Percentiles rank a stretch among this genome's conserved stretches.
Conservation (phyloP, 2,329 filamentous ascomycete species). For the Neonectria faginata region DNA sequence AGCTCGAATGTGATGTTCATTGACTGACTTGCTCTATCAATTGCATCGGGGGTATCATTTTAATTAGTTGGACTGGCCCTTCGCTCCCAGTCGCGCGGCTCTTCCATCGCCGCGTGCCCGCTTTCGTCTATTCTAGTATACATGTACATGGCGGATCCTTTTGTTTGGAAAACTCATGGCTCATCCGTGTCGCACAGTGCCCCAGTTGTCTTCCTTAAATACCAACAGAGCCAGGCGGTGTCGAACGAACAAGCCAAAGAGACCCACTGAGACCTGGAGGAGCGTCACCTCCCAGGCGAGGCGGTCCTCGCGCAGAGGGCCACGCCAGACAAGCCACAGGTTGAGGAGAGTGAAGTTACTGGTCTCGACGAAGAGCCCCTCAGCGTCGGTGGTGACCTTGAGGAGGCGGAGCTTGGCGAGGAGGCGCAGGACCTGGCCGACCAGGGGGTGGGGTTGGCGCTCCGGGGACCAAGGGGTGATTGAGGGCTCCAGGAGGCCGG, state of each 20-base stretch:
- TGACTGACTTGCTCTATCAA: not conserved
- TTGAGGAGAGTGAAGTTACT: conserved; percentile 95
- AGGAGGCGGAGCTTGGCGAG: conserved; percentile 77
- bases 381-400: conserved; percentile 72
- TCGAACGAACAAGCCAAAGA: conserved; percentile 86
- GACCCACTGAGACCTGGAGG: conserved; percentile 81
- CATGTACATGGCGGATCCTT: not conserved
- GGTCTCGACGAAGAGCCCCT: conserved; percentile 80
- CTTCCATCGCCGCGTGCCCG: not conserved
- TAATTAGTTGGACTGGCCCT: conserved; percentile 6
- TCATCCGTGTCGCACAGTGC: conserved; percentile 49
- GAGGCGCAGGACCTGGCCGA: conserved; percentile 74
- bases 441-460: conserved; percentile 73
- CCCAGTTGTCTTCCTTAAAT: conserved; percentile 89
- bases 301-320: conserved; percentile 87
- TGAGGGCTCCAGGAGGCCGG: conserved; percentile 87
- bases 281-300: conserved; percentile 82
- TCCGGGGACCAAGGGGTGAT: conserved; percentile 78
- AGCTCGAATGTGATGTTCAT: not conserved
- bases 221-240: conserved; percentile 88
- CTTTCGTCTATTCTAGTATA: conserved; percentile 11
- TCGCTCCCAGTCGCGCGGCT: not conserved
- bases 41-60: conserved; percentile 32
- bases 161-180: not conserved
- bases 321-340: conserved; percentile 95